Conservation (phyloP, 768 basidiomycete species). For the Chalciporus sphaerocephalus region DNA sequence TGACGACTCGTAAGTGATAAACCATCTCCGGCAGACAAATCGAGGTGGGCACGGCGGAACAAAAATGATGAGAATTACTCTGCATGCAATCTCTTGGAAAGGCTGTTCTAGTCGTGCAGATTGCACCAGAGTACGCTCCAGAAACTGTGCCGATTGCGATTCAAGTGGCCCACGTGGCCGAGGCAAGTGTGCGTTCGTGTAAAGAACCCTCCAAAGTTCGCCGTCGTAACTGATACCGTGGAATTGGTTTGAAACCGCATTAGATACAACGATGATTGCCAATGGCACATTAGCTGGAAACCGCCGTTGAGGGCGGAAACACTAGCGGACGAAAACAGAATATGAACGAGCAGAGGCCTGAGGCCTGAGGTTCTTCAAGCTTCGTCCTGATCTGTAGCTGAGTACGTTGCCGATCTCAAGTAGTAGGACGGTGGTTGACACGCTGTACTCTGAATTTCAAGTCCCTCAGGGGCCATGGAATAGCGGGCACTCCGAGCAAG, state of each 20-base stretch:
- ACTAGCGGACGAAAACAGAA: too few species aligned
- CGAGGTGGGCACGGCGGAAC: background rate
- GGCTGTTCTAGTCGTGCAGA: background rate
- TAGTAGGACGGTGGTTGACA: background rate
- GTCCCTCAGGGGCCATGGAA: background rate
- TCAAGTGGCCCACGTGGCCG: slow-evolving; percentile 23
- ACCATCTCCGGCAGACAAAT: background rate
- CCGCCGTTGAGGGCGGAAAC: too few species aligned
- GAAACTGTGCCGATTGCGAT: slow-evolving; percentile 19
- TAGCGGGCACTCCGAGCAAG: background rate
- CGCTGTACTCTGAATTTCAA: background rate
- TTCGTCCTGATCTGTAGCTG: too few species aligned
- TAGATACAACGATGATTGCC: too few species aligned
- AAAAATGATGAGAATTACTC: background rate
- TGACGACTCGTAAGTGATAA: background rate
- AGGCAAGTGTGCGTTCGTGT: slow-evolving; percentile 12
- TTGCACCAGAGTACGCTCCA: slow-evolving; percentile 5
- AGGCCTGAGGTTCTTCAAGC: too few species aligned
- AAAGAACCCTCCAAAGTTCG: slow-evolving; percentile 17
- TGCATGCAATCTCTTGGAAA: background rate
- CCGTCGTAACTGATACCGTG: slow-evolving; percentile 13
- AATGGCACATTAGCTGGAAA: too few species aligned
- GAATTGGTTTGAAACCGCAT: slow-evolving; percentile 21
- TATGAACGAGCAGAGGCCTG: too few species aligned
- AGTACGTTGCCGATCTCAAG: too few species aligned